Conservation (phyloP, 805 yeast species). For the Candida dendrica region DNA sequence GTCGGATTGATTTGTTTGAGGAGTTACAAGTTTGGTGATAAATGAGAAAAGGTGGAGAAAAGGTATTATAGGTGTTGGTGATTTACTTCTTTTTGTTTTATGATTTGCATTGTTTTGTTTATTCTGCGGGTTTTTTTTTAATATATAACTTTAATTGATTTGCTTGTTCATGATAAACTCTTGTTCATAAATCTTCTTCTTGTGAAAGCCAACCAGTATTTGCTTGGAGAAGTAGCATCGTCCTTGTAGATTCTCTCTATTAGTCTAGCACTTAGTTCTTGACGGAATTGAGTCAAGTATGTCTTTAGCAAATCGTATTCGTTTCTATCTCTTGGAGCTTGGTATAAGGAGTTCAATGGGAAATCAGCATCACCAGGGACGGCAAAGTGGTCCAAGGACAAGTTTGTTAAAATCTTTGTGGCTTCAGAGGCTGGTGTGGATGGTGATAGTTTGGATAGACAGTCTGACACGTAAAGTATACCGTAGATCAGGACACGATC, state of each 20-base stretch:
- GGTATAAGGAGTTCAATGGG: slow-evolving; percentile 75
- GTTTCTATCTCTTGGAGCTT: slow-evolving; percentile 64
- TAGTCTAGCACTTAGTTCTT: slow-evolving; percentile 80
- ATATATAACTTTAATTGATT: background rate
- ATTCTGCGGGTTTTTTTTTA: background rate
- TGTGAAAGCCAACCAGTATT: slow-evolving; percentile 93
- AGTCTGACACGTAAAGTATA: slow-evolving; percentile 79
- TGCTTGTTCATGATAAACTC: slow-evolving; percentile 38
- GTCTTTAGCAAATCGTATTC: slow-evolving; percentile 76
- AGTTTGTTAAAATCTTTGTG: slow-evolving; percentile 62
- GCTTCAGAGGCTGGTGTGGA: slow-evolving; percentile 52
- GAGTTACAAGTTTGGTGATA: slow-evolving; percentile 66
- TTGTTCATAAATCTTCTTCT: slow-evolving; percentile 95
- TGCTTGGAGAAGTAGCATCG: slow-evolving; percentile 60
- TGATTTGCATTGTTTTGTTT: background rate
- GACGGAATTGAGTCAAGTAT: slow-evolving; percentile 89
- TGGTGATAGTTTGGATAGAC: slow-evolving; percentile 56
- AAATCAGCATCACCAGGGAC: slow-evolving; percentile 95
- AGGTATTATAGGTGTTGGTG: no score
- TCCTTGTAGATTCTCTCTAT: slow-evolving; percentile 65
- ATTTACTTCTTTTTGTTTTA: background rate
- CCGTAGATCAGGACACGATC: slow-evolving; percentile 93
- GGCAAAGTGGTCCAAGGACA: slow-evolving; percentile 80
- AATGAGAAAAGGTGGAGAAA: no score
- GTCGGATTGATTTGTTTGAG: slow-evolving; percentile 64